A percentile compares a stretch with the other conserved stretches of the same genome.
Conservation (phyloP, 192 early-diverging fungal genomes). For the Linnemannia elongata region DNA sequence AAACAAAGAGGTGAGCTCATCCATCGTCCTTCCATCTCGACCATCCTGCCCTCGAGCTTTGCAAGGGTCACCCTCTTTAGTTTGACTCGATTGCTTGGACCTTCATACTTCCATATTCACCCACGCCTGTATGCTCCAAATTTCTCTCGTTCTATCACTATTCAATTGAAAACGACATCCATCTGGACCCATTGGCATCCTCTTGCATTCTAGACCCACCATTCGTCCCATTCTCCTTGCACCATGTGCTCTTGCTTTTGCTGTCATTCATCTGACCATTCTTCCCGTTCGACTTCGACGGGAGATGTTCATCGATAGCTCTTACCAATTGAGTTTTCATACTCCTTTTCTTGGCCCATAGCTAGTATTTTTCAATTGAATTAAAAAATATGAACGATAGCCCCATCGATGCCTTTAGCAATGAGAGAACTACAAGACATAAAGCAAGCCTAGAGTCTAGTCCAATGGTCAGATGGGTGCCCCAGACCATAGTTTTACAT, state of each 20-base stretch:
- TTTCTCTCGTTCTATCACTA: neutral
- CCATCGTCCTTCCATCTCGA: neutral
- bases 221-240: neutral
- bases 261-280: neutral
- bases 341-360: neutral
- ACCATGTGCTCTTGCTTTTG: neutral
- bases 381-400: neutral
- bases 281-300: neutral
- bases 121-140: neutral
- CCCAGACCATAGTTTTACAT: neutral
- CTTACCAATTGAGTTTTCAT: neutral
- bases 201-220: neutral
- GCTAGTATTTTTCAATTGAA: neutral
- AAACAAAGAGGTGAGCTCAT: constrained; percentile 1
- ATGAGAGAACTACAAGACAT: neutral
- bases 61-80: constrained; percentile 2
- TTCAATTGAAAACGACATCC: neutral
- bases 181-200: neutral
- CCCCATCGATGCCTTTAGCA: neutral
- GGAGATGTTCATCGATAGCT: neutral
- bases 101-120: neutral
- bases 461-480: neutral
- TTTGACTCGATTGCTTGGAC: neutral
- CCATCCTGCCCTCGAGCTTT: constrained; percentile 6
- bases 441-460: neutral